A percentile compares a stretch with the other conserved stretches of the same genome.
phyloP scores from a whole-genome alignment of 164 flowering plant species.

The Magnolia changhungtana region DNA sequence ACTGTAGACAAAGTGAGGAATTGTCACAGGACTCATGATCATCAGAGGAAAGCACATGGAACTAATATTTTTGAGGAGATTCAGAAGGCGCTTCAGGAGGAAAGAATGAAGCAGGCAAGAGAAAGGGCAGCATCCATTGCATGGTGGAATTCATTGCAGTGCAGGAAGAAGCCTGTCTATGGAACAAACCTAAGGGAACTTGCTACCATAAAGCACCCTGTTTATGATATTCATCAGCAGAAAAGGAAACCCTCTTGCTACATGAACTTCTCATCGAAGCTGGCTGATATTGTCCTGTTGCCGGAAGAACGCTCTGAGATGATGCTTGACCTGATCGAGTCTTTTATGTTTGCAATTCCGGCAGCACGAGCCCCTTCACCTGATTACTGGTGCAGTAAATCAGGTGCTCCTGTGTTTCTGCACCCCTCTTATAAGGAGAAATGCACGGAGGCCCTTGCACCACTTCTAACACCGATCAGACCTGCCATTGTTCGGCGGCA shows the following conservation, averaged over 20 bases:
- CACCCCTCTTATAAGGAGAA: slow-evolving; percentile 47
- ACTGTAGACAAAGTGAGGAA: slow-evolving; percentile 23
- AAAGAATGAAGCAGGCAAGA: slow-evolving; percentile 65
- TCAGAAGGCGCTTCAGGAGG: slow-evolving; percentile 63
- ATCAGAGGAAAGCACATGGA: slow-evolving; percentile 38
- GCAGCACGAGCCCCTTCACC: slow-evolving; percentile 90
- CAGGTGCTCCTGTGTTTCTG: slow-evolving; percentile 51
- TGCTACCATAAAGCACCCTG: slow-evolving; percentile 63
- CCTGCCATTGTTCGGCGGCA: slow-evolving; percentile 94
- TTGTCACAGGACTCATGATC: slow-evolving; percentile 10
- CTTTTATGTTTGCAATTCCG: slow-evolving; percentile 96
- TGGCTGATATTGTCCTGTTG: slow-evolving; percentile 71
- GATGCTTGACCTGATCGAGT: slow-evolving; percentile 65
- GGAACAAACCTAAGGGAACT: slow-evolving; percentile 58
- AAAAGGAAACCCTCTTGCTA: slow-evolving; percentile 50
- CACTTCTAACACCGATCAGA: slow-evolving; percentile 76
- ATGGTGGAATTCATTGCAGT: slow-evolving; percentile 98
- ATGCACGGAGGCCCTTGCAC: slow-evolving; percentile 55
- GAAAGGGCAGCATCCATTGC: slow-evolving; percentile 79
- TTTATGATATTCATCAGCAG: slow-evolving; percentile 49
- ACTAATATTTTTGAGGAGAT: slow-evolving; percentile 80
- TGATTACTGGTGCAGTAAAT: slow-evolving; percentile 80
- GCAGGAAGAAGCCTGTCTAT: slow-evolving; percentile 70
- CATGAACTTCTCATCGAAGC: slow-evolving; percentile 60
- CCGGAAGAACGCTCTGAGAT: slow-evolving; percentile 78